phyloP scores from a whole-genome alignment of 1,284 basidiomycete species.

The Ceratobasidium sp. region DNA sequence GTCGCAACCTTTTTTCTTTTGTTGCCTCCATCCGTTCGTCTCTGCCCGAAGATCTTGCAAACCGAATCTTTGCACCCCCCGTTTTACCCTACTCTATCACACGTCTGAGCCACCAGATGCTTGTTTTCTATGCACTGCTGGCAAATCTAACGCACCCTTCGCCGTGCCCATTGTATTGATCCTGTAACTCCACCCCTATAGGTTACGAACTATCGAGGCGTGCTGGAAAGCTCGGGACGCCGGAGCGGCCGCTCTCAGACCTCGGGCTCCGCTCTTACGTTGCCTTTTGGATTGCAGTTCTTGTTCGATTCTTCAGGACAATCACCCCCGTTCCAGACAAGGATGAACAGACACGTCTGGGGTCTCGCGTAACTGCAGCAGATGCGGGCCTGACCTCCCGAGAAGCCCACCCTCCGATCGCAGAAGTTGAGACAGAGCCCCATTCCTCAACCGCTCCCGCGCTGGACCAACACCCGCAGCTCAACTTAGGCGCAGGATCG shows the following conservation, averaged over 20 bases:
- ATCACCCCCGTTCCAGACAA: conserved; percentile 18
- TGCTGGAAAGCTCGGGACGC: conserved; percentile 85
- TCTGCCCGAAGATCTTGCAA: conserved; percentile 6
- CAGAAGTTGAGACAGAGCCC: conserved; percentile 5
- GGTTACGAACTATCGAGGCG: conserved; percentile 92
- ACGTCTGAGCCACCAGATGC: conserved; percentile 32
- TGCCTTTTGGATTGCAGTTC: conserved; percentile 89
- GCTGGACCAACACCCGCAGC: conserved; percentile 12
- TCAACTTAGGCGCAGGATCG: neutral
- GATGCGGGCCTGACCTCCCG: neutral
- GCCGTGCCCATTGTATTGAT: conserved; percentile 21
- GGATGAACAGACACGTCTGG: conserved; percentile 22
- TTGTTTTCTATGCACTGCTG: neutral
- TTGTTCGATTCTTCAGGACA: conserved; percentile 81
- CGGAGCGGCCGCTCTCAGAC: conserved; percentile 94
- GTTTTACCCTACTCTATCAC: conserved; percentile 15
- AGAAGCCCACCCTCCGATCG: conserved; percentile 20
- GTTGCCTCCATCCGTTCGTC: neutral
- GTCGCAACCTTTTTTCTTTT: conserved; percentile 30
- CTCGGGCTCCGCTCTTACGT: conserved; percentile 93
- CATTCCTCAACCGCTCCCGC: conserved; percentile 3
- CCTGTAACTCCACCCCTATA: conserved; percentile 54
- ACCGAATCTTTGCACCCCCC: neutral
- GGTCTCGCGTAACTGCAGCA: neutral
- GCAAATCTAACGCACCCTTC: conserved; percentile 21